Evolutionary conservation across 441 rosid species (phyloP).

Genomic region (Cnidoscolus chayamansa): DNA sequence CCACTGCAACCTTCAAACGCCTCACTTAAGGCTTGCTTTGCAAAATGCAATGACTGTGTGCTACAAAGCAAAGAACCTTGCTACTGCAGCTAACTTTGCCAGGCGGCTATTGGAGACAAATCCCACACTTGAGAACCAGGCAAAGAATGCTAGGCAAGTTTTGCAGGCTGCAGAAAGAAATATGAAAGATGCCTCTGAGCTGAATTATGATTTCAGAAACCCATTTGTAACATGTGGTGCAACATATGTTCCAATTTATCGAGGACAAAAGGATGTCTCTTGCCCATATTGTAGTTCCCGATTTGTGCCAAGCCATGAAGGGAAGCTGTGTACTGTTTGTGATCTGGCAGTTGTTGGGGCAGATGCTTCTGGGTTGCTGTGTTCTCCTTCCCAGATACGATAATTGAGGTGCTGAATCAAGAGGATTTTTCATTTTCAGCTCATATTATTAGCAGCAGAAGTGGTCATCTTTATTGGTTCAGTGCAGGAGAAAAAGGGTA

Average conservation of each 20-base stretch:
- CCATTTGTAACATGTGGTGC: constrained; percentile 85
- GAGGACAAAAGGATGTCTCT: constrained; percentile 76
- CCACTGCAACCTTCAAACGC: constrained; percentile 71
- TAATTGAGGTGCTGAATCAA: constrained; percentile 39
- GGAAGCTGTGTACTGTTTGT: constrained; percentile 69
- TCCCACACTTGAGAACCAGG: constrained; percentile 65
- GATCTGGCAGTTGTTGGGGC: constrained; percentile 85
- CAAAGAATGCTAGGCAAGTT: constrained; percentile 68
- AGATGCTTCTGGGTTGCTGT: constrained; percentile 58
- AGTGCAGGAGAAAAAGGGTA: constrained; percentile 30
- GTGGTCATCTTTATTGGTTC: constrained; percentile 14
- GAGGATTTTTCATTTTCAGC: constrained; percentile 33
- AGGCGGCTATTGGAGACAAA: constrained; percentile 66
- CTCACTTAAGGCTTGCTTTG: constrained; percentile 71
- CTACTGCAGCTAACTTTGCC: constrained; percentile 75
- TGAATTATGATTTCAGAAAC: constrained; percentile 81
- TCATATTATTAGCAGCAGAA: constrained; percentile 9
- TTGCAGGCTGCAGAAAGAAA: constrained; percentile 75
- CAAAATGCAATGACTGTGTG: constrained; percentile 66
- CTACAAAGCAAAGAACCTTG: constrained; percentile 64
- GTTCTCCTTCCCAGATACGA: constrained; percentile 66
- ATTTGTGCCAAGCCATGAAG: constrained; percentile 73
- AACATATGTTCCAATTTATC: constrained; percentile 77
- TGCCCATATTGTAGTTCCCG: constrained; percentile 79
- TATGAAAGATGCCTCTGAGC: constrained; percentile 55